Evolutionary conservation across 2,329 filamentous ascomycete species (phyloP), one percentile per base, ranked within the genome.

Genomic region (Shiraia bambusicola): DNA sequence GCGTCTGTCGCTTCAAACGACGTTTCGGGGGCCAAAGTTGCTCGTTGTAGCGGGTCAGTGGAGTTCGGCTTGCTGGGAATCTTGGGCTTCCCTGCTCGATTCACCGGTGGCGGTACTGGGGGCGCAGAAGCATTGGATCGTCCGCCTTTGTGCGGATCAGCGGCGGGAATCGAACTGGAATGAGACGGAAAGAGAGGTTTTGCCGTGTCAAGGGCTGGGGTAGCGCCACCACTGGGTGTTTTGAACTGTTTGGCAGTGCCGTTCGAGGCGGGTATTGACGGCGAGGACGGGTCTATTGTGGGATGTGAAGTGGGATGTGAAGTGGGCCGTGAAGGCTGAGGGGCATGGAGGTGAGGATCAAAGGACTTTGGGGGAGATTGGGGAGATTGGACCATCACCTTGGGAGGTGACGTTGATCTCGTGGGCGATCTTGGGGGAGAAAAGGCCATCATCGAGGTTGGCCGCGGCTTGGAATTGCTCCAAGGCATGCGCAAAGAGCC

Each of bases 61-160:
- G 67, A 58, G 25, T 63, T 59, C 3, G 62, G 53, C 35, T 81
- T 81, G 8, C 69, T 65, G 9, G 76, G 76, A 39, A 86, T 78
- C 56, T 81, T 84, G 3, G 86, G 85, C 67, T 94, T 95, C 28
- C 88, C 87, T 22, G 83, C 82, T 40, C 91, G 82, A 64, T 94
- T 93, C 27, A 91, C 78, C 1, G 87, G 86, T 4, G 89, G 88
- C 8, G 88, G 87, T 17, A 66, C 52, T 10, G 59, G 52, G 8
- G 63, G 54, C n/a, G 61, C 57, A 22, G 63, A 62, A 9, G 76
- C 65, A 4, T 76, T 76, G 9, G 68, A 41, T 5, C 57, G 49
- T 6, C 66, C 59, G 22, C 42, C 52, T 37, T 67, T 69, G 39
- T 53, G 59, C 6, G 61, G 58, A 15, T 69, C 65, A 1, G 37